Evolutionary conservation across 1,139 yeast species (phyloP).

Genomic region (Hyphopichia khmerensis): DNA sequence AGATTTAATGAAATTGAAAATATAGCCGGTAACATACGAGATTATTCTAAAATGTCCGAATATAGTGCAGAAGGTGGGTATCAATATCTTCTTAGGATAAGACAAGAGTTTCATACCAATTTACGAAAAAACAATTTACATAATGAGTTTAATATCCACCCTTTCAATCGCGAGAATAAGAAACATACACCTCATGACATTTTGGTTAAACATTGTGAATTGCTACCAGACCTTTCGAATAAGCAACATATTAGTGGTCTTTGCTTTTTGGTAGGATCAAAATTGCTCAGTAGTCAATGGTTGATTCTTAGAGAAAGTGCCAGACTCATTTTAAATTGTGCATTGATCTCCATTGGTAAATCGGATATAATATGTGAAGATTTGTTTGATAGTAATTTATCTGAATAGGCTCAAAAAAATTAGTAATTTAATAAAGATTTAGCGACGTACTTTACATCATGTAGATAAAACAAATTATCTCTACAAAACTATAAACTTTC

Average conservation of each 20-base stretch:
- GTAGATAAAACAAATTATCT: no score
- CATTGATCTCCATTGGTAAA: constrained; percentile 56
- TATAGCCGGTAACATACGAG: background rate
- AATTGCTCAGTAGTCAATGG: constrained; percentile 54
- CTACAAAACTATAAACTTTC: background rate
- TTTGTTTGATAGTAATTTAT: constrained; percentile 38
- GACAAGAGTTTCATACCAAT: constrained; percentile 22
- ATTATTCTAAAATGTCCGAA: constrained; percentile 6
- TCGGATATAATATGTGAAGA: constrained; percentile 47
- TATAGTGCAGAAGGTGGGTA: constrained; percentile 36
- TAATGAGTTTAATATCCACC: constrained; percentile 25
- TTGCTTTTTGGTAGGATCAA: constrained; percentile 46
- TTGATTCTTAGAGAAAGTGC: constrained; percentile 61
- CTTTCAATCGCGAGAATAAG: constrained; percentile 26
- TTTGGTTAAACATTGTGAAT: constrained; percentile 38
- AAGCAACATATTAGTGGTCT: constrained; percentile 56
- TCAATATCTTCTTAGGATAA: constrained; percentile 34
- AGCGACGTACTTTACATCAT: no score
- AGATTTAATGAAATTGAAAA: constrained; percentile 19
- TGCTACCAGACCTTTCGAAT: constrained; percentile 39
- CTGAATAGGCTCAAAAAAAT: background rate
- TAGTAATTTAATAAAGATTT: no score
- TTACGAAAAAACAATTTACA: constrained; percentile 18
- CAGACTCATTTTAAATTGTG: constrained; percentile 55
- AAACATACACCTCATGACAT: constrained; percentile 33